A percentile compares a stretch with the other conserved stretches of the same genome.
Evolutionary conservation across 2,329 filamentous ascomycete genomes (phyloP).

Genomic region (Penicillium olsonii): DNA sequence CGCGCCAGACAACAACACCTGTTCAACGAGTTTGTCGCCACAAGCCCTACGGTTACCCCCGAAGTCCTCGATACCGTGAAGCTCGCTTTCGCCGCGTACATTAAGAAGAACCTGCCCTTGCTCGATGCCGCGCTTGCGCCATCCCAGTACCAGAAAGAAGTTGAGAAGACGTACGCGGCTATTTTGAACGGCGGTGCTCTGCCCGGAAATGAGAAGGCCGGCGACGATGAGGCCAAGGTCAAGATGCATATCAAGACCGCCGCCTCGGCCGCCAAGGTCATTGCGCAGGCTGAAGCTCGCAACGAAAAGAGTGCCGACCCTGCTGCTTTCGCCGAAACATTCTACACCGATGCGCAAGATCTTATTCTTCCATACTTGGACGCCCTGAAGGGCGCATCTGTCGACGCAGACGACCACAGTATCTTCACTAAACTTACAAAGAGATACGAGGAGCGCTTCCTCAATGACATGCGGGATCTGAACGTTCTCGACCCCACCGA

Average conservation of each 20-base stretch:
- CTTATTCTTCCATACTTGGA: slow-evolving; percentile 84
- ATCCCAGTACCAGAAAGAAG: slow-evolving; percentile 50
- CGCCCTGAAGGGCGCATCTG: slow-evolving; percentile 55
- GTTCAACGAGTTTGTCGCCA: slow-evolving; percentile 66
- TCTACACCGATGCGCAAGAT: slow-evolving; percentile 62
- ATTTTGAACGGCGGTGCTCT: slow-evolving; percentile 58
- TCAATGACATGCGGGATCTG: slow-evolving; percentile 80
- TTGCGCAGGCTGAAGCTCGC: slow-evolving; percentile 40
- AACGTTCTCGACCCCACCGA: slow-evolving; percentile 83
- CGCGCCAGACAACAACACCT: slow-evolving; percentile 75
- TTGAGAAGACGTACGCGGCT: slow-evolving; percentile 54
- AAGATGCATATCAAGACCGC: slow-evolving; percentile 82
- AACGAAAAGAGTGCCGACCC: slow-evolving; percentile 23
- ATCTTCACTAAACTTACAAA: slow-evolving; percentile 87
- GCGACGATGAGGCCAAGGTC: slow-evolving; percentile 80
- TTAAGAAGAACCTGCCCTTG: slow-evolving; percentile 68
- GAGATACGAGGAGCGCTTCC: slow-evolving; percentile 84
- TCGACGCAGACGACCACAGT: slow-evolving; percentile 63
- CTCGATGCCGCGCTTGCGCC: slow-evolving; percentile 49
- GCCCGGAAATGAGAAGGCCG: slow-evolving; percentile 57
- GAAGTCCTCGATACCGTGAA: slow-evolving; percentile 53
- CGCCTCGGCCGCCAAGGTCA: slow-evolving; percentile 54
- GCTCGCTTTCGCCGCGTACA: slow-evolving; percentile 57
- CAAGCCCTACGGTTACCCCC: slow-evolving; percentile 47
- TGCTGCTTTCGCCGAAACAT: slow-evolving; percentile 42